Evolutionary conservation across 2,329 filamentous ascomycete genomes (phyloP).

Genomic region (Claviceps purpurea): DNA sequence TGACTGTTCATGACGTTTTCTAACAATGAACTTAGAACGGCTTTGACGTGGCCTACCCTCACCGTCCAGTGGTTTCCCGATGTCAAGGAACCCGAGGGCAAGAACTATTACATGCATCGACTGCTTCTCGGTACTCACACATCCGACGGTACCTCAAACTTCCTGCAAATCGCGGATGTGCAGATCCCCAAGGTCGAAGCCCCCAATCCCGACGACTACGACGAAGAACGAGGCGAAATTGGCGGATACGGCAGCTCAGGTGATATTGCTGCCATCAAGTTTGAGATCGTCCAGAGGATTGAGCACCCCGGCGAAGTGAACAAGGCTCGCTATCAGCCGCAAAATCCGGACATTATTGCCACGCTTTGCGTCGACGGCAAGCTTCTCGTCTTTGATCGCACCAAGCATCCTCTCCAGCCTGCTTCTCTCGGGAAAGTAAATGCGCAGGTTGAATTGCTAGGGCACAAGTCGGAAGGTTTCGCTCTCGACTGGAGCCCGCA

Average conservation of each 20-base stretch:
- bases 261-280: slow-evolving; percentile 63
- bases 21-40: slow-evolving; percentile 43
- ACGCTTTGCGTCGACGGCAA: slow-evolving; percentile 80
- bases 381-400: slow-evolving; percentile 88
- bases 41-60: slow-evolving; percentile 91
- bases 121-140: slow-evolving; percentile 92
- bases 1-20: slow-evolving; percentile 1
- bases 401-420: slow-evolving; percentile 75
- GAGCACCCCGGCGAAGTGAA: slow-evolving; percentile 95
- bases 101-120: slow-evolving; percentile 77
- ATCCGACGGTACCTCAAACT: slow-evolving; percentile 72
- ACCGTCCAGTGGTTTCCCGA: slow-evolving; percentile 98
- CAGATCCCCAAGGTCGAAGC: slow-evolving; percentile 71
- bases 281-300: slow-evolving; percentile 89
- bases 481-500: slow-evolving; percentile 89
- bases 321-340: slow-evolving; percentile 94
- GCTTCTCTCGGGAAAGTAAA: slow-evolving; percentile 50
- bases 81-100: slow-evolving; percentile 74
- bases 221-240: slow-evolving; percentile 84
- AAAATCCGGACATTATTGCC: slow-evolving; percentile 93
- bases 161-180: slow-evolving; percentile 86
- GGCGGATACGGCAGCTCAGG: slow-evolving; percentile 74
- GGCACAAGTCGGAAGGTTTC: slow-evolving; percentile 82
- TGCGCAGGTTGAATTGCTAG: slow-evolving; percentile 72
- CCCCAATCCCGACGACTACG: slow-evolving; percentile 72